Evolutionary conservation across 441 rosid species (phyloP).

Genomic region (Pelargonium citronellum): DNA sequence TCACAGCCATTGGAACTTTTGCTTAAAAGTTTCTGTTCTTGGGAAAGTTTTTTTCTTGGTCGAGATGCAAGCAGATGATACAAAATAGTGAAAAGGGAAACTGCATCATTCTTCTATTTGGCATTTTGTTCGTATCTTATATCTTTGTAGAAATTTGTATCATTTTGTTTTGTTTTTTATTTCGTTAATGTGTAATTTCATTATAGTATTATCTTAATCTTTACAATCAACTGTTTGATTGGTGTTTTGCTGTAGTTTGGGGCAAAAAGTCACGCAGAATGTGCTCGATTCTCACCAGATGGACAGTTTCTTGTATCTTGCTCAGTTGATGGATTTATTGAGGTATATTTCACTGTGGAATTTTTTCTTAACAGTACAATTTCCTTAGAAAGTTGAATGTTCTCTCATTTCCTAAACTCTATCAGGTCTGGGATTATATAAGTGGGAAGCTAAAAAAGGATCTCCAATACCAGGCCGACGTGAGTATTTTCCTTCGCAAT

Average conservation of each 20-base stretch:
- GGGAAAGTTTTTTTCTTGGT: too few relatives aligned
- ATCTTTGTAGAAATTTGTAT: neutral
- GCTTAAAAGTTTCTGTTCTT: too few relatives aligned
- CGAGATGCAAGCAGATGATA: too few relatives aligned
- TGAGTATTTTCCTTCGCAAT: conserved; percentile 31
- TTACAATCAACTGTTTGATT: neutral
- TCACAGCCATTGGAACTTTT: too few relatives aligned
- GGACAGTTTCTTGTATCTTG: conserved; percentile 97
- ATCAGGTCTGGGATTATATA: conserved; percentile 93
- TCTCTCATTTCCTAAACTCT: conserved; percentile 21
- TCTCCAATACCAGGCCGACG: conserved; percentile 98
- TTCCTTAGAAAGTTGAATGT: conserved; percentile 18
- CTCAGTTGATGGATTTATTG: conserved; percentile 97
- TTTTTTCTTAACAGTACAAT: conserved; percentile 7
- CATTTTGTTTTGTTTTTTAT: neutral
- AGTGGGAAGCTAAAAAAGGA: conserved; percentile 99
- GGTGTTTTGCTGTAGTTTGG: conserved; percentile 57
- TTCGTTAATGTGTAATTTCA: conserved; percentile 7
- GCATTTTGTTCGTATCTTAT: neutral
- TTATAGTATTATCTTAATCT: neutral
- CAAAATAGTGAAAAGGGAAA: too few relatives aligned
- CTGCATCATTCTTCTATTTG: neutral
- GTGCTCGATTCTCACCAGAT: conserved; percentile 87
- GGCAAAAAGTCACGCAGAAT: conserved; percentile 87
- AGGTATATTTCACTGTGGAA: conserved; percentile 42